Evolutionary conservation across 768 basidiomycete genomes (phyloP).

Genomic region (Mycena floridula): DNA sequence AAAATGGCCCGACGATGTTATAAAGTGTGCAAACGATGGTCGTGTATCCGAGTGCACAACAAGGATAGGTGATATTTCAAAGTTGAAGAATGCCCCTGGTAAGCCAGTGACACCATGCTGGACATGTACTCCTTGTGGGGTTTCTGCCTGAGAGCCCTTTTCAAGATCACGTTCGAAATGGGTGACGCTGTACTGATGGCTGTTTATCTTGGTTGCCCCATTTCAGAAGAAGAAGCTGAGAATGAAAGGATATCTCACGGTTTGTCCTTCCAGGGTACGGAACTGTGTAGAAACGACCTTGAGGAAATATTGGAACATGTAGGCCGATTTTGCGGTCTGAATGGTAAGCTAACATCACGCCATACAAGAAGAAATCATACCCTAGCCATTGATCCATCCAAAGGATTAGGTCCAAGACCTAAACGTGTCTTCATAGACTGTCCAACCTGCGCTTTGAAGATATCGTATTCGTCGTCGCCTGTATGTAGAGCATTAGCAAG

Average conservation of each 20-base stretch:
- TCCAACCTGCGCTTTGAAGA: slow-evolving; percentile 54
- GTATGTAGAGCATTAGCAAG: slow-evolving; percentile 5
- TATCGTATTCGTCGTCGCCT: slow-evolving; percentile 79
- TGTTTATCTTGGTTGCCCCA: slow-evolving; percentile 50
- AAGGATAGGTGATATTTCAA: slow-evolving; percentile 94
- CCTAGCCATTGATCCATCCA: slow-evolving; percentile 59
- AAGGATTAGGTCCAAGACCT: slow-evolving; percentile 69
- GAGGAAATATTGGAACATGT: slow-evolving; percentile 99
- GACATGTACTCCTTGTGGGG: slow-evolving; percentile 58
- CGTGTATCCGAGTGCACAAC: slow-evolving; percentile 87
- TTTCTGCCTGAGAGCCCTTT: slow-evolving; percentile 52
- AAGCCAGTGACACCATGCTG: slow-evolving; percentile 71
- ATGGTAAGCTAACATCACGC: too few species aligned
- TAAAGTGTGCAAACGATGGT: slow-evolving; percentile 96
- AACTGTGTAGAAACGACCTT: slow-evolving; percentile 98
- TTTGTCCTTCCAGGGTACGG: slow-evolving; percentile 69
- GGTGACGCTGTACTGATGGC: slow-evolving; percentile 94
- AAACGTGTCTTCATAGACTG: slow-evolving; percentile 63
- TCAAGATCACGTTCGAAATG: slow-evolving; percentile 91
- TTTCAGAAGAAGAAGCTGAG: slow-evolving; percentile 2
- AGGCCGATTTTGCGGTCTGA: slow-evolving; percentile 72
- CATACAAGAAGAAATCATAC: slow-evolving; percentile 29
- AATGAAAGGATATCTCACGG: slow-evolving; percentile 34
- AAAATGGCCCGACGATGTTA: slow-evolving; percentile 74
- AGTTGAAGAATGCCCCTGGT: slow-evolving; percentile 84